Evolutionary conservation across 257 asterid species (phyloP), one percentile per base, ranked within the genome.

Genomic region (Galeopsis tetrahit): DNA sequence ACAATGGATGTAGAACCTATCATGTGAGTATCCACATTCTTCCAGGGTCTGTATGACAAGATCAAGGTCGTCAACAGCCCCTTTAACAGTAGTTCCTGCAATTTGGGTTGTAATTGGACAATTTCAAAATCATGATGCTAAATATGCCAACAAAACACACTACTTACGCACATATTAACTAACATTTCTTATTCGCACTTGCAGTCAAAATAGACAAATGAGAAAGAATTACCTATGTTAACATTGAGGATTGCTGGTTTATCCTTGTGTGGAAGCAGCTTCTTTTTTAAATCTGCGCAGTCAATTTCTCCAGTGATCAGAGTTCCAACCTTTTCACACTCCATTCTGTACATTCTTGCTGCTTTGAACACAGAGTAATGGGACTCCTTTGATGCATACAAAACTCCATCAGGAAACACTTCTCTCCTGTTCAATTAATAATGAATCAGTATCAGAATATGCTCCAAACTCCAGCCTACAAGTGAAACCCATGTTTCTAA

Each of bases 31-130:
- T 71, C 97, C 97, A 72, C 85, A 81, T 69, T 91, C 97, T 81
- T 91, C 95, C 70, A 94, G 97, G 75, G 93, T 88, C 79, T 83
- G 78, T 81, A 94, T 91, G 63, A 94, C 96, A 72, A 91, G 97
- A 85, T 91, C 98, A 49, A 94, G 97, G 85, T 94, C 97, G 52
- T 94, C 99, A 63, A 94, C 99, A 66, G 99, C 99, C n/a, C 99
- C 97, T 78, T 94, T 91, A 46, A 94, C 99, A 59, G 97, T 94
- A 34, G 98, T 94, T 84, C 98, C 98, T 94, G 86, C 81, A 78
- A 74, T 74, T 70, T 28, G 79, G 61, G 39, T 74, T 58, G 74
- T 67, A 21, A 46, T 13, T 15, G 42, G 46, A 65, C 59, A 72
- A 61, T 15, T 62, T 53, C 46, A 77, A 66, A 65, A 70, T 66